Conservation (phyloP, 2,329 filamentous ascomycete species). For the Alternaria postmessia region DNA sequence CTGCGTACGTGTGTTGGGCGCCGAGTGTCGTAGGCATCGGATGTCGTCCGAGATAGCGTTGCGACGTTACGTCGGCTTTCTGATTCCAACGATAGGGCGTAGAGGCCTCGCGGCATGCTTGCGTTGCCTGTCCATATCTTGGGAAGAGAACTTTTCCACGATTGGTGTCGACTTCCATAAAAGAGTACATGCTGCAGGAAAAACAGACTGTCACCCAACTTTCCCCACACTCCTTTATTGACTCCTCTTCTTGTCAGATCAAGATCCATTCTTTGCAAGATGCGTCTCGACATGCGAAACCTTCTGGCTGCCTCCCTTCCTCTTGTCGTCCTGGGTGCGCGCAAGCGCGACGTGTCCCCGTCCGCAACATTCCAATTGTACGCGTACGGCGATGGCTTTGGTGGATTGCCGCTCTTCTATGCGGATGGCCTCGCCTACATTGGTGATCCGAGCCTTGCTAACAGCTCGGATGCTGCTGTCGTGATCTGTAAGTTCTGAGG, state of each 20-base stretch:
- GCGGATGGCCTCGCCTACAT: slow-evolving; percentile 15
- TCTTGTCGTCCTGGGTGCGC: slow-evolving; percentile 1
- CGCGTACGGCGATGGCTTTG: slow-evolving; percentile 22
- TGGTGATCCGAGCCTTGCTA: background rate
- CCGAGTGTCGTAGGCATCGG: background rate
- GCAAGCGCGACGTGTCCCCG: background rate
- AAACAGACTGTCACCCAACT: background rate
- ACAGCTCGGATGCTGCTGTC: slow-evolving; percentile 4
- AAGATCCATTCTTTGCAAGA: background rate
- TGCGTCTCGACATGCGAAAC: background rate
- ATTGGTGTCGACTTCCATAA: background rate
- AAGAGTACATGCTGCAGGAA: background rate
- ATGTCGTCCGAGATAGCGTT: background rate
- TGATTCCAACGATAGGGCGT: background rate
- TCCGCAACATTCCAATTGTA: slow-evolving; percentile 19
- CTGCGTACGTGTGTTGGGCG: background rate
- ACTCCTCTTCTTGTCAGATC: background rate
- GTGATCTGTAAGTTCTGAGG: background rate
- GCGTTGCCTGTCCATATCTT: background rate
- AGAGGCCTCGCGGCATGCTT: background rate
- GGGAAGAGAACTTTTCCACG: background rate
- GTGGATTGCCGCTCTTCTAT: slow-evolving; percentile 26
- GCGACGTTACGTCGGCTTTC: background rate
- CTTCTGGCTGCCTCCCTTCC: background rate
- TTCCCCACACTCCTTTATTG: background rate